phyloP scores from a whole-genome alignment of 352 stramenopile genomes.

The Blastocystis sp. region DNA sequence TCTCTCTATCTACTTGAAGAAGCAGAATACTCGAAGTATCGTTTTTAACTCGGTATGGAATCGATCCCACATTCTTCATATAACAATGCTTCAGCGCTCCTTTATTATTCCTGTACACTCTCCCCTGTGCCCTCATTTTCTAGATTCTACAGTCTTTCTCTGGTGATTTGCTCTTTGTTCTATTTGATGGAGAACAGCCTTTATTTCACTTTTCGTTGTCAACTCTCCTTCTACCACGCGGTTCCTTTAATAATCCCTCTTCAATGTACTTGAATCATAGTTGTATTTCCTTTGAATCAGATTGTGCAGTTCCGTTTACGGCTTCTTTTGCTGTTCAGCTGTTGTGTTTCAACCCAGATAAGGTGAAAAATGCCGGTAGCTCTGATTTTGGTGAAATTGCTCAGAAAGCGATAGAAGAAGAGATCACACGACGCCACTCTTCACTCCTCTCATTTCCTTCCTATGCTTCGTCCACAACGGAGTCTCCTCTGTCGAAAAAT shows the following conservation, averaged over 20 bases:
- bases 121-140: neutral
- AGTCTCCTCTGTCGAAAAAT: no score
- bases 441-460: constrained; percentile 7
- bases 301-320: neutral
- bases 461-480: neutral
- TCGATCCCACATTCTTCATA: neutral
- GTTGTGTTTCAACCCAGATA: neutral
- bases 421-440: neutral
- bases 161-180: constrained; percentile 30
- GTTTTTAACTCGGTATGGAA: constrained; percentile 24
- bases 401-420: neutral
- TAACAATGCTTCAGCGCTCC: neutral
- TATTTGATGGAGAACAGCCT: neutral
- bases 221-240: constrained; percentile 13
- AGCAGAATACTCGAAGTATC: neutral
- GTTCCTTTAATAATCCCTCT: neutral
- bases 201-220: constrained; percentile 37
- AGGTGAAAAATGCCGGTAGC: neutral
- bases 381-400: neutral
- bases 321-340: constrained; percentile 10
- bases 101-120: neutral
- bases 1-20: constrained; percentile 17
- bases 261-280: constrained; percentile 22
- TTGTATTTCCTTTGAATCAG: constrained; percentile 19
- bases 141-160: neutral